Evolutionary conservation across 495 filamentous ascomycete genomes (phyloP), one percentile per base, ranked within the genome.

Genomic region (Penicillium angulare): DNA sequence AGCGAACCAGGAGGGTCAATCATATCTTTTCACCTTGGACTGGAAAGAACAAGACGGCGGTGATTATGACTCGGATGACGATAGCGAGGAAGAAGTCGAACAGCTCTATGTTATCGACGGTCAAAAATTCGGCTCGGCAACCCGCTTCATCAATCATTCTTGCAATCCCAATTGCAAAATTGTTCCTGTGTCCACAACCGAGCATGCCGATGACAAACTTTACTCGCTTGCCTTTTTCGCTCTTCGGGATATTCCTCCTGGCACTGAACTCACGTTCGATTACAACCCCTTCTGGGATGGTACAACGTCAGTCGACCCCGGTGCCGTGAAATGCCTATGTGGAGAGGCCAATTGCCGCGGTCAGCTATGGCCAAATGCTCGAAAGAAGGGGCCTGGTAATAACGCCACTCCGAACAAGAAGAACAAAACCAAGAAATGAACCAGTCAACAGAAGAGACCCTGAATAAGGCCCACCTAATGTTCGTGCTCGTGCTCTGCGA

Each of bases 141-240:
- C 79, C 0, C 76, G 83, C 0, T 87, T 86, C 53, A 85, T 87
- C 51, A 87, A 87, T 44, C 84, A 87, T 47, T 83, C 79, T 2
- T 87, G 84, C 64, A 80, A 84, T 15, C 83, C 84, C 0, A 87
- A 96, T 57, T 85, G 90, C 67, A 79, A 86, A 24, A 88, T 91
- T 46, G 89, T 92, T 56, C 84, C 90, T 0, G 88, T 93, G 0
- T 88, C 89, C 7, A 85, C 83, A 15, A 88, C 90, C 53, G 42
- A 54, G 6, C 85, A 88, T 39, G 78, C 81, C 3, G 89, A 96
- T 51, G 76, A 81, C 22, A 75, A 79, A 12, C 73, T 96, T 9
- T 95, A 97, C 59, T 86, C 96, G 50, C 70, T 98, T 2, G 92
- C 90, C 0, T 84, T 97, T 53, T 98, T 98, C 54, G 87, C 92